A percentile compares a stretch with the other conserved stretches of the same genome.
These are phyloP conservation scores for Verticillium isaacii DNA, from an alignment of 2,329 filamentous ascomycete species.

Conservation along the genomic window DNA sequence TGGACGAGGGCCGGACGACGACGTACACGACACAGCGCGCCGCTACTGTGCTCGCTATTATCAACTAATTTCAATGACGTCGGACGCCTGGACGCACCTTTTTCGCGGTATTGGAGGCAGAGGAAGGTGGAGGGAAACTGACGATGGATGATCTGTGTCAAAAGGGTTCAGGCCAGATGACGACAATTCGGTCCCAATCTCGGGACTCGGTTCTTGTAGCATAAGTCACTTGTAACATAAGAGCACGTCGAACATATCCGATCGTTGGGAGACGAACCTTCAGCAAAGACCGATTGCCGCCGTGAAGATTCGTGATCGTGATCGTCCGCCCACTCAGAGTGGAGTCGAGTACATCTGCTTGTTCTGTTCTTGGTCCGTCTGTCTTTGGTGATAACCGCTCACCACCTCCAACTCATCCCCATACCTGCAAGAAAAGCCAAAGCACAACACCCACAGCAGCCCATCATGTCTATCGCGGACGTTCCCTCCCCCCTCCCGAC, in stretches of 20 bases:
- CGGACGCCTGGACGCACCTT: not conserved
- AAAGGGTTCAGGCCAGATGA: not conserved
- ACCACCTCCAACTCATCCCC: not conserved
- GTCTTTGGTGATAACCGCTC: not conserved
- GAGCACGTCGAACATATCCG: not conserved
- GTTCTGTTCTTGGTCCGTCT: not conserved
- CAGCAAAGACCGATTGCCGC: not conserved
- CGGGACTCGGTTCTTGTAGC: not conserved
- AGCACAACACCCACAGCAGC: not conserved
- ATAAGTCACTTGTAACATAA: not conserved
- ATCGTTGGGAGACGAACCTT: not conserved
- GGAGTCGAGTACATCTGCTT: not conserved
- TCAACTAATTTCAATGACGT: not conserved
- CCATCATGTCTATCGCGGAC: not conserved
- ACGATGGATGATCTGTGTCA: not conserved
- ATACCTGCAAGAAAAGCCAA: not conserved
- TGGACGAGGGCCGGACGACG: not conserved
- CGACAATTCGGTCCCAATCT: not conserved
- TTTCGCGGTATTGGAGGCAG: not conserved
- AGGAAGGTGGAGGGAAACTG: not conserved
- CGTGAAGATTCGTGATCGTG: not conserved
- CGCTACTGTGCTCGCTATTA: not conserved
- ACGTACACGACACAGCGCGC: not conserved
- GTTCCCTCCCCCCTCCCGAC: slow-evolving; percentile 25
- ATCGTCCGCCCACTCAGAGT: not conserved